Conservation (phyloP, 306 rosid genomes). For the Rosa lucieae region DNA sequence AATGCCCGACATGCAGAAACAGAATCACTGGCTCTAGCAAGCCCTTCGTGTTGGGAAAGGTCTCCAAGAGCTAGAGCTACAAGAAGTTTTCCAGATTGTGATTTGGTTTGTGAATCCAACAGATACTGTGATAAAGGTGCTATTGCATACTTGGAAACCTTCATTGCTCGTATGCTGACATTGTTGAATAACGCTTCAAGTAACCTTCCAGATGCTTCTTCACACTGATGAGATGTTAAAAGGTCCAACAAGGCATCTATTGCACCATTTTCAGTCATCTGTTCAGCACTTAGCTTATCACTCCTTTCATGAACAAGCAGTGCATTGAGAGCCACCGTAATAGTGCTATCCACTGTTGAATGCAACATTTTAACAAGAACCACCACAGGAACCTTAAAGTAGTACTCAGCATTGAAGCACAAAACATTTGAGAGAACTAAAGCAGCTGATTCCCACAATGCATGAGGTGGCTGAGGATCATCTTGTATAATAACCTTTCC, state of each 20-base stretch:
- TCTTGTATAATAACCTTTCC: slow-evolving; percentile 95
- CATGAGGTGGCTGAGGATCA: slow-evolving; percentile 92
- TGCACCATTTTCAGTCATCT: slow-evolving; percentile 90
- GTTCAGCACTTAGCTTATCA: slow-evolving; percentile 76
- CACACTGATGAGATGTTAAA: slow-evolving; percentile 92
- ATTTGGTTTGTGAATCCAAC: slow-evolving; percentile 87
- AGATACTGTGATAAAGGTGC: slow-evolving; percentile 93
- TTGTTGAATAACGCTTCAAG: slow-evolving; percentile 90
- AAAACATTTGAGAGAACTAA: slow-evolving; percentile 87
- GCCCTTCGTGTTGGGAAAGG: slow-evolving; percentile 88
- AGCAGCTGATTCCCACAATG: slow-evolving; percentile 95
- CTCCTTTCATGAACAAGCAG: slow-evolving; percentile 73
- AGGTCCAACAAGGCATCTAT: slow-evolving; percentile 81
- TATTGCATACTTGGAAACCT: slow-evolving; percentile 85
- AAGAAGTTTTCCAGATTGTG: slow-evolving; percentile 83
- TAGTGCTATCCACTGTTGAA: slow-evolving; percentile 77
- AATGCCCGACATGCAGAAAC: slow-evolving; percentile 96
- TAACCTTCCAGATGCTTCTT: slow-evolving; percentile 83
- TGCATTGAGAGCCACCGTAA: slow-evolving; percentile 72
- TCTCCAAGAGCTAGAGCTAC: slow-evolving; percentile 90
- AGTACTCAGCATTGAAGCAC: slow-evolving; percentile 69
- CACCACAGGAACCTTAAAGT: slow-evolving; percentile 85
- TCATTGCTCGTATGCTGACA: slow-evolving; percentile 85
- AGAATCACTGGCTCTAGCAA: slow-evolving; percentile 78
- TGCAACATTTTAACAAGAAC: slow-evolving; percentile 94